A percentile compares a stretch with the other conserved stretches of the same genome.
phyloP scores from a whole-genome alignment of 345 rosid species.

The Citrus trifoliata region DNA sequence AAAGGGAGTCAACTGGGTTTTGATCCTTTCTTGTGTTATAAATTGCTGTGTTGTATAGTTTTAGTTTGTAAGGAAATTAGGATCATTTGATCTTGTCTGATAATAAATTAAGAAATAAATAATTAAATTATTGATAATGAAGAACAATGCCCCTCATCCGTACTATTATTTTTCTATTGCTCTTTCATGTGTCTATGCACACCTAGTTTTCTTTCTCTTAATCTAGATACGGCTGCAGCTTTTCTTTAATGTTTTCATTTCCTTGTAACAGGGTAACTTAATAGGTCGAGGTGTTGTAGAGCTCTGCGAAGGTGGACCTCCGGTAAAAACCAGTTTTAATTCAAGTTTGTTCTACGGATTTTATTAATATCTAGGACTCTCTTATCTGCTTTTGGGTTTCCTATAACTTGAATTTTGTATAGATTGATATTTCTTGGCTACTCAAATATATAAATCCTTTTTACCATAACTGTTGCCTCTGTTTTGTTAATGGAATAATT shows the following conservation, averaged over 20 bases:
- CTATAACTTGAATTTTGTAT: not conserved
- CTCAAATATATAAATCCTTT: not conserved
- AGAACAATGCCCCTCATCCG: not conserved
- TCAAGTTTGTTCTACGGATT: not conserved
- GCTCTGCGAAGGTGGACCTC: conserved; percentile 82
- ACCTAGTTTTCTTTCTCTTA: not conserved
- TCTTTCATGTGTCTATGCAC: not conserved
- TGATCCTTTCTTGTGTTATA: not conserved
- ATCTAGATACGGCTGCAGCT: not conserved
- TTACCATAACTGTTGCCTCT: not conserved
- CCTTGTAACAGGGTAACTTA: conserved; percentile 70
- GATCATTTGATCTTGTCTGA: not conserved
- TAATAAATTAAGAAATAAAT: not conserved
- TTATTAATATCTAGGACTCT: not conserved
- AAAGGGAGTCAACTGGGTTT: not conserved
- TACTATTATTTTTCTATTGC: not conserved
- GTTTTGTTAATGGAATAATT: not conserved
- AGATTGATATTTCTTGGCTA: not conserved
- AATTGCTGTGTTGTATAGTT: not conserved
- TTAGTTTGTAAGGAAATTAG: not conserved
- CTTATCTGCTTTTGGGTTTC: not conserved
- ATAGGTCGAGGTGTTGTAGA: conserved; percentile 85
- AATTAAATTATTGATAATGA: not conserved
- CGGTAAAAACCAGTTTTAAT: conserved; percentile 34
- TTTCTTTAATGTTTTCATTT: not conserved